Evolutionary conservation across 441 rosid genomes (phyloP).

Genomic region (Flueggea neowawraea): DNA sequence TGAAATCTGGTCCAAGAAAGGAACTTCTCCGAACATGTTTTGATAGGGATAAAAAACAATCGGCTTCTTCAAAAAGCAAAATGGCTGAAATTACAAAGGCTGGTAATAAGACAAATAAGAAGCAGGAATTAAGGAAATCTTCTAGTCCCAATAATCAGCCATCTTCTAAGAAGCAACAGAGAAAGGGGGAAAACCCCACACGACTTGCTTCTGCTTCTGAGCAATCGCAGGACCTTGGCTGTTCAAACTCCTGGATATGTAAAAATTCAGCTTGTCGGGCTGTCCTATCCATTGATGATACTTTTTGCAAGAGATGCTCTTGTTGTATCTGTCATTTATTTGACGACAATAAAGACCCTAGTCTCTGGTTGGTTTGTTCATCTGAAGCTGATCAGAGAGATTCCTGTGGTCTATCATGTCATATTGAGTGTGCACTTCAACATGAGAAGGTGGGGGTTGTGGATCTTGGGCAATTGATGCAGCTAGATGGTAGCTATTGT

Average conservation of each 20-base stretch:
- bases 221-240: conserved; percentile 48
- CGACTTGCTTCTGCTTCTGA: conserved; percentile 39
- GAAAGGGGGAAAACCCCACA: conserved; percentile 70
- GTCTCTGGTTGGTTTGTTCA: conserved; percentile 95
- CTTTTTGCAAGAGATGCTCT: conserved; percentile 96
- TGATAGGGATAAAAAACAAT: conserved; percentile 46
- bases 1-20: conserved; percentile 51
- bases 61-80: conserved; percentile 58
- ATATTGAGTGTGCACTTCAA: conserved; percentile 89
- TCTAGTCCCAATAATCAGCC: conserved; percentile 35
- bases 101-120: conserved; percentile 53
- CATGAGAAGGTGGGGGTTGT: conserved; percentile 82
- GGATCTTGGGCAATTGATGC: conserved; percentile 79
- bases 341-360: conserved; percentile 98
- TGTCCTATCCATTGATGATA: conserved; percentile 61
- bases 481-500: conserved; percentile 97
- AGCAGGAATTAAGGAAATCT: conserved; percentile 54
- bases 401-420: conserved; percentile 92
- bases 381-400: conserved; percentile 68
- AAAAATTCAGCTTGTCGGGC: conserved; percentile 97
- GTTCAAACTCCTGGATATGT: conserved; percentile 78
- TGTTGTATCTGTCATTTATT: conserved; percentile 92
- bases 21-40: conserved; percentile 48
- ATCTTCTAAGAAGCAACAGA: conserved; percentile 57
- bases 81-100: conserved; percentile 48